Percentiles rank a stretch among this genome's conserved stretches.
These are phyloP conservation scores for Penicillium sp. DNA, from an alignment of 2,329 filamentous ascomycete species.

Conservation along the genomic window DNA sequence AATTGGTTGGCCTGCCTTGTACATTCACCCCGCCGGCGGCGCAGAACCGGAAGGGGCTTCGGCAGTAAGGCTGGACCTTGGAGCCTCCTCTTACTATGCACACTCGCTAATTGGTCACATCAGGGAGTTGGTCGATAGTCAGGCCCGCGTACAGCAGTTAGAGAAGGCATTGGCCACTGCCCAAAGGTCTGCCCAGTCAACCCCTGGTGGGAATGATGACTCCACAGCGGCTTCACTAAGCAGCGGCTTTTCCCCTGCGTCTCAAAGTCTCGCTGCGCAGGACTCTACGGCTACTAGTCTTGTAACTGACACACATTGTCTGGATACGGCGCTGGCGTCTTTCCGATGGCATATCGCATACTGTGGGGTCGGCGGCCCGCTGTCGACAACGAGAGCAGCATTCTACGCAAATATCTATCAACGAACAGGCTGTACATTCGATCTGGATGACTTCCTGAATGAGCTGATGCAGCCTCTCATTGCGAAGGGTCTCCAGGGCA, in stretches of 20 bases:
- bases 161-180: constrained; percentile 17
- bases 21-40: constrained; percentile 20
- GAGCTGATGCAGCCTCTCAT: constrained; percentile 18
- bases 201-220: not conserved
- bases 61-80: constrained; percentile 21
- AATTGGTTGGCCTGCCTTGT: constrained; percentile 23
- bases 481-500: constrained; percentile 3
- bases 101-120: constrained; percentile 3
- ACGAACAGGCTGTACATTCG: constrained; percentile 20
- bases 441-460: constrained; percentile 27
- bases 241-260: constrained; percentile 8
- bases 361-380: constrained; percentile 22
- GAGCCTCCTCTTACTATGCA: not conserved
- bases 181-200: not conserved
- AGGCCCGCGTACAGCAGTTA: constrained; percentile 23
- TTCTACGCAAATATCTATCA: constrained; percentile 22
- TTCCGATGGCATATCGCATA: constrained; percentile 27
- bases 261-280: not conserved
- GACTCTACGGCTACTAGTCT: constrained; percentile 2
- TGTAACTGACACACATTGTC: constrained; percentile 22
- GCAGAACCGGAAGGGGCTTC: constrained; percentile 21
- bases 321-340: constrained; percentile 22
- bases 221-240: constrained; percentile 7
- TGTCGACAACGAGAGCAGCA: constrained; percentile 19
- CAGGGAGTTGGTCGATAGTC: constrained; percentile 27